Evolutionary conservation across 345 rosid genomes (phyloP).

Genomic region (Physaria fendleri): DNA sequence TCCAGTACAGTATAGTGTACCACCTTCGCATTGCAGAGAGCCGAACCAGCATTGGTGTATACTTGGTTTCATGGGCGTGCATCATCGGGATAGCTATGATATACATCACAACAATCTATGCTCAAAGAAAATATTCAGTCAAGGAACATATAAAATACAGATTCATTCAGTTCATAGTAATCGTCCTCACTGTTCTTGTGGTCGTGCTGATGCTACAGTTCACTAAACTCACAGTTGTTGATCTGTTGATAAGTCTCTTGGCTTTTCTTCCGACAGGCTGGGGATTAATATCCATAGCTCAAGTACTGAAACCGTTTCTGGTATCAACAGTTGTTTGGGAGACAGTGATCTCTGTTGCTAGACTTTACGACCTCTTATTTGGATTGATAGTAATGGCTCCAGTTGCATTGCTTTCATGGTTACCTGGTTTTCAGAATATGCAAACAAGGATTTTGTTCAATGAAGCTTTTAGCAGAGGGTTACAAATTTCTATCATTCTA

Average conservation of each 20-base stretch:
- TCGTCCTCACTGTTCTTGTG: slow-evolving; percentile 47
- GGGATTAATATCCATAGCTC: slow-evolving; percentile 76
- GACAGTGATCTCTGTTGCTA: slow-evolving; percentile 66
- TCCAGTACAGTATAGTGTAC: slow-evolving; percentile 83
- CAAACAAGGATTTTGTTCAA: slow-evolving; percentile 82
- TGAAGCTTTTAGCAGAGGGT: slow-evolving; percentile 90
- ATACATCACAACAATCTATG: slow-evolving; percentile 51
- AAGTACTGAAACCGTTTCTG: slow-evolving; percentile 64
- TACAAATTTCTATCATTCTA: slow-evolving; percentile 74
- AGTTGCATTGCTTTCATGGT: slow-evolving; percentile 82
- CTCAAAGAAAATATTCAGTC: slow-evolving; percentile 64
- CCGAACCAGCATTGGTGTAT: slow-evolving; percentile 58
- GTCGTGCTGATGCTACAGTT: slow-evolving; percentile 58
- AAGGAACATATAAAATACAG: slow-evolving; percentile 81
- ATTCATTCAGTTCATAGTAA: slow-evolving; percentile 76
- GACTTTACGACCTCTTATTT: slow-evolving; percentile 68
- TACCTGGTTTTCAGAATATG: slow-evolving; percentile 94
- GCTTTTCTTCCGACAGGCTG: slow-evolving; percentile 93
- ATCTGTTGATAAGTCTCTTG: slow-evolving; percentile 68
- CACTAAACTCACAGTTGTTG: slow-evolving; percentile 52
- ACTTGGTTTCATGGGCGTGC: slow-evolving; percentile 76
- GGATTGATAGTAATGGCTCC: slow-evolving; percentile 82
- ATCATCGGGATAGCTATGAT: slow-evolving; percentile 49
- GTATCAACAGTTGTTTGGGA: slow-evolving; percentile 59
- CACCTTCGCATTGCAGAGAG: slow-evolving; percentile 58